Evolutionary conservation across 129 eudicot species (phyloP).

Genomic region (Dittrichia graveolens): DNA sequence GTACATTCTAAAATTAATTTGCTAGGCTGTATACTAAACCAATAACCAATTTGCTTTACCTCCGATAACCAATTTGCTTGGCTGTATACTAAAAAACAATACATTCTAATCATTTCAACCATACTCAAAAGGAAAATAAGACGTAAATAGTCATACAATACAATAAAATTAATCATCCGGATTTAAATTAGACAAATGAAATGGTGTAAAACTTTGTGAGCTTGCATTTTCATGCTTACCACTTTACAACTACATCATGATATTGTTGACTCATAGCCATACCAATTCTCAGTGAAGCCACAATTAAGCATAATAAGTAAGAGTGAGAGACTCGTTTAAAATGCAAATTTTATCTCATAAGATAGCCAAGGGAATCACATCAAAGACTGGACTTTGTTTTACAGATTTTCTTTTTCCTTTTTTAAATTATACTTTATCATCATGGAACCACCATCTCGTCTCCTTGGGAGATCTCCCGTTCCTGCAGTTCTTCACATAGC

Average conservation of each 20-base stretch:
- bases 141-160: not conserved
- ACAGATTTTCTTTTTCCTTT: conserved; percentile 4
- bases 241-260: conserved; percentile 37
- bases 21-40: too few relatives aligned
- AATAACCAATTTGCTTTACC: too few relatives aligned
- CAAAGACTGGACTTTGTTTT: conserved; percentile 19
- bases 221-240: conserved; percentile 27
- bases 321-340: conserved; percentile 18
- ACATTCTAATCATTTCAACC: too few relatives aligned
- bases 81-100: too few relatives aligned
- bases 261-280: conserved; percentile 23
- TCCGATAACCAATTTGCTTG: too few relatives aligned
- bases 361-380: conserved; percentile 32
- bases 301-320: conserved; percentile 15
- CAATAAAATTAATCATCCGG: not conserved
- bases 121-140: too few relatives aligned
- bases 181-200: not conserved
- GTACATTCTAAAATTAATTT: too few relatives aligned
- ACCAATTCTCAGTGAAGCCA: conserved; percentile 28
- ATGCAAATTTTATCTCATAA: conserved; percentile 22
- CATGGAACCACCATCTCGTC: conserved; percentile 99
- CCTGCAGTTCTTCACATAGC: conserved; percentile 90
- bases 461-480: conserved; percentile 97
- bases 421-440: conserved; percentile 67
- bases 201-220: conserved; percentile 9